Evolutionary conservation across 2,329 filamentous ascomycete genomes (phyloP).

Genomic region (Helotiales sp.): DNA sequence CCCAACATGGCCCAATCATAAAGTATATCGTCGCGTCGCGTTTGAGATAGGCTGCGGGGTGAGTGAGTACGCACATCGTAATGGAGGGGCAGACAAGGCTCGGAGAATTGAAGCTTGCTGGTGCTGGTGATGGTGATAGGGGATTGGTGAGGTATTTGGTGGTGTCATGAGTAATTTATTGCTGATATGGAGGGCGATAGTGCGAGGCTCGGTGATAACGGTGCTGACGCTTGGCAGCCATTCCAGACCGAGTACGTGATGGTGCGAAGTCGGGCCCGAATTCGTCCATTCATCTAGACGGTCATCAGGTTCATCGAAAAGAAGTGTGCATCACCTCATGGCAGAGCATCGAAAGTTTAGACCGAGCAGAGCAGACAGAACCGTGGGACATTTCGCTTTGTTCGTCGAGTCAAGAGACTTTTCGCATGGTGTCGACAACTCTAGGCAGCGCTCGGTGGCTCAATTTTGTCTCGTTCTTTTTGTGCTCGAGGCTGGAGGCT

Average conservation of each 20-base stretch:
- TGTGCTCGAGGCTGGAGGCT: neutral
- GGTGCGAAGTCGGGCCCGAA: neutral
- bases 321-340: neutral
- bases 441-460: slow-evolving; percentile 3
- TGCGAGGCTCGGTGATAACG: neutral
- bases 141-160: neutral
- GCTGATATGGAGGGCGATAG: slow-evolving; percentile 1
- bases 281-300: neutral
- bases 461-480: neutral
- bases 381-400: neutral
- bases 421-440: neutral
- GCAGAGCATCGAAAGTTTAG: neutral
- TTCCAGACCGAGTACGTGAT: neutral
- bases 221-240: slow-evolving; percentile 15
- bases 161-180: slow-evolving; percentile 1
- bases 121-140: no score
- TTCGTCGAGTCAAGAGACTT: neutral
- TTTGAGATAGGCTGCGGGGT: slow-evolving; percentile 1
- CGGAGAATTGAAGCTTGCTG: neutral
- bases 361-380: neutral
- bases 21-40: neutral
- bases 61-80: neutral
- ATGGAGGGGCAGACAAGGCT: neutral
- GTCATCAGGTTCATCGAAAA: neutral
- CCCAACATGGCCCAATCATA: slow-evolving; percentile 9